phyloP scores from a whole-genome alignment of 129 eudicot species.

The Helichrysum umbraculigerum region DNA sequence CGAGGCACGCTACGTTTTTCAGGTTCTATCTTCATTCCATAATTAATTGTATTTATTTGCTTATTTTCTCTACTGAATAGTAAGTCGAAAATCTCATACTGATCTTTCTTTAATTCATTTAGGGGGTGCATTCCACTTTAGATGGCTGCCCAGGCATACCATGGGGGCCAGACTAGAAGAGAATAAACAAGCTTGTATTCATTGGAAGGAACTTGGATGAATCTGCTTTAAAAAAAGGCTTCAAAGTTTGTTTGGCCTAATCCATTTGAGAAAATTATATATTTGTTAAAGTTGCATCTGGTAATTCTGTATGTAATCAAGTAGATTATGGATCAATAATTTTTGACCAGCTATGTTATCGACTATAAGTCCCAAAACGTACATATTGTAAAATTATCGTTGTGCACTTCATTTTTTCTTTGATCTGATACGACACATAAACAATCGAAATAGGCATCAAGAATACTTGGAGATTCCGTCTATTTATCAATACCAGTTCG shows the following conservation, averaged over 20 bases:
- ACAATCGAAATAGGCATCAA: not conserved
- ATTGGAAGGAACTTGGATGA: constrained; percentile 90
- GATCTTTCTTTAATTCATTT: constrained; percentile 1
- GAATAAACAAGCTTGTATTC: constrained; percentile 82
- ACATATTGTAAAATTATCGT: not conserved
- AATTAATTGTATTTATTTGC: not conserved
- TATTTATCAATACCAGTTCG: too few species aligned
- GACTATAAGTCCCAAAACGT: not conserved
- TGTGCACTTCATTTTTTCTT: not conserved
- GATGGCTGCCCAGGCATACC: constrained; percentile 89
- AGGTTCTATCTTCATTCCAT: constrained; percentile 44
- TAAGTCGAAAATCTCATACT: not conserved
- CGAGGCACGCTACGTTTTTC: constrained; percentile 77
- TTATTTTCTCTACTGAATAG: not conserved
- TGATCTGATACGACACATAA: not conserved
- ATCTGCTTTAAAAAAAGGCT: constrained; percentile 74
- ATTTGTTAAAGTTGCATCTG: not conserved
- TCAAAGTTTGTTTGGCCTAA: constrained; percentile 84
- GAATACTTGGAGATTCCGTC: too few species aligned
- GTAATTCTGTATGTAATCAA: not conserved
- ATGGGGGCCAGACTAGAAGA: constrained; percentile 82
- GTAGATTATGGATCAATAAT: not conserved
- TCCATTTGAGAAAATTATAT: not conserved
- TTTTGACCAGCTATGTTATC: not conserved
- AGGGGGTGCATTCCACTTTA: constrained; percentile 89